A percentile compares a stretch with the other conserved stretches of the same genome.
phyloP scores from a whole-genome alignment of 108 stramenopile species.

The Discostella pseudostelligera region DNA sequence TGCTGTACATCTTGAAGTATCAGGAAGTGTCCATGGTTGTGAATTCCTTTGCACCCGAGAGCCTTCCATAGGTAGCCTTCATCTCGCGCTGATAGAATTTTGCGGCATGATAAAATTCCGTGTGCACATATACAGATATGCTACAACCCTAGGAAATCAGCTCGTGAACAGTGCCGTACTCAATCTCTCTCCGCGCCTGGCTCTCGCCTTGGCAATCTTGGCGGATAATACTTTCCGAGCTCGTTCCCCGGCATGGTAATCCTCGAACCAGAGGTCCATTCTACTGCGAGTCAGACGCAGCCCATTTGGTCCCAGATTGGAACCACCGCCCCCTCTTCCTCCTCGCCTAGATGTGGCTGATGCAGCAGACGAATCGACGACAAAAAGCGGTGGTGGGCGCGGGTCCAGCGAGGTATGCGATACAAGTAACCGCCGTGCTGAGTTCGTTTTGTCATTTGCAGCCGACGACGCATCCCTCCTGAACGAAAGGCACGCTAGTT shows the following conservation, averaged over 20 bases:
- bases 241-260: slow-evolving; percentile 55
- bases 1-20: too few relatives aligned
- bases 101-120: too few relatives aligned
- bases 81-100: too few relatives aligned
- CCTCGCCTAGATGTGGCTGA: slow-evolving; percentile 4
- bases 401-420: slow-evolving; percentile 54
- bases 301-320: slow-evolving; percentile 22
- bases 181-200: slow-evolving; percentile 45
- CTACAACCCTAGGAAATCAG: slow-evolving; percentile 4
- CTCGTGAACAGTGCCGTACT: slow-evolving; percentile 32
- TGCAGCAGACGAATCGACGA: slow-evolving; percentile 36
- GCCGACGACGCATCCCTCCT: slow-evolving; percentile 49
- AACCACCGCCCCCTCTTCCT: slow-evolving; percentile 4
- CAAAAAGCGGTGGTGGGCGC: slow-evolving; percentile 64
- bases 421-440: slow-evolving; percentile 69
- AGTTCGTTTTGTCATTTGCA: slow-evolving; percentile 48
- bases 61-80: too few relatives aligned
- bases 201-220: slow-evolving; percentile 52
- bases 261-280: slow-evolving; percentile 89
- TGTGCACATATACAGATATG: too few relatives aligned
- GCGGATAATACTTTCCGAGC: slow-evolving; percentile 54
- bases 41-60: too few relatives aligned
- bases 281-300: slow-evolving; percentile 46
- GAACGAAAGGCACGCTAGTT: slow-evolving; percentile 50
- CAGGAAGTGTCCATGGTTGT: too few relatives aligned